Evolutionary conservation across 1,284 basidiomycete genomes (phyloP), one percentile per base, ranked within the genome.

Genomic region (Cryptococcus sp.): DNA sequence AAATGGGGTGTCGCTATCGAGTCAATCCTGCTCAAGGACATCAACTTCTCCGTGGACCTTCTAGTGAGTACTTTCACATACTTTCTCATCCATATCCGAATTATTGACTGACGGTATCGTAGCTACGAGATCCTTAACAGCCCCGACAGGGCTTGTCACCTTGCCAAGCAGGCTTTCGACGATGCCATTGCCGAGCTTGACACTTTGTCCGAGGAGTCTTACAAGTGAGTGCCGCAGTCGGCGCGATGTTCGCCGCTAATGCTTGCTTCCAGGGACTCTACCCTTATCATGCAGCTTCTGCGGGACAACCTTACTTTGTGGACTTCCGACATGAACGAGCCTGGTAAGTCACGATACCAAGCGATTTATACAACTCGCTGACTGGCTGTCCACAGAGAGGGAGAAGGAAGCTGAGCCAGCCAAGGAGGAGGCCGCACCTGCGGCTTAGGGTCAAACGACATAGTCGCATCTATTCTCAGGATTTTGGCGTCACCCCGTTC

Each of bases 31-130:
- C 77, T 82, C 66, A 80, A 81, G 67, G 80, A 92, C 89, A 79
- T 81, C 81, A 99, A 99, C 88, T 99, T 99, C 87, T 97, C 93
- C 63, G 95, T 99, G n/a, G n/a, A n/a, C n/a, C 61, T 99, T 99
- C 86, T 99, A 99, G 76, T 78, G 62, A 63, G 74, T 71, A 35
- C 35, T 20, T 15, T 25, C 22, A 22, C 6, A 45, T 71, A 35
- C 35, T 20, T 15, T 25, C 22, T n/a, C 6, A 45, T 10, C 40
- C 22, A 30, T 45, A 16, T 17, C 49, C 22, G 38, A 42, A 16
- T 42, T 46, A 40, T 22, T 17, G 59, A 53, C 30, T 35, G 30
- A 35, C 13, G 30, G 30, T 38, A 53, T 52, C 17, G n/a, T 5
- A 78, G 76, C 88, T 99, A 98, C 84, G 96, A 99, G 83, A 98